Evolutionary conservation across 768 basidiomycete species (phyloP).

Genomic region (Boletus rubropictus): DNA sequence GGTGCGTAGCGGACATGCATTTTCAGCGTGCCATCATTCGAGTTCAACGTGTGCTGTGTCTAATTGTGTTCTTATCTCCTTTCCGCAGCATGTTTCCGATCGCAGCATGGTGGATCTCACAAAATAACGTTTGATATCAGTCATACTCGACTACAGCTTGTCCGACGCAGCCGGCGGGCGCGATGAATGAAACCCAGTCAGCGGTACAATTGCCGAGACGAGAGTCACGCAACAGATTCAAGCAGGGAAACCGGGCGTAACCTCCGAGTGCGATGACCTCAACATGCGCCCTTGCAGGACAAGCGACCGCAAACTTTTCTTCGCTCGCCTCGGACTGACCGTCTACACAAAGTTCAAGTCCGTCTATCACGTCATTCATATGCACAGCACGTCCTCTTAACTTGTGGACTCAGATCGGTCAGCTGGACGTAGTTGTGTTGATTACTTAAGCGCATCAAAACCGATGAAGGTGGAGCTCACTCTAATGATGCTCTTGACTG

Average conservation of each 20-base stretch:
- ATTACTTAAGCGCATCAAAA: conserved; percentile 20
- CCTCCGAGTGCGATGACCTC: conserved; percentile 12
- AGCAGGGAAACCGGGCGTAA: conserved; percentile 7
- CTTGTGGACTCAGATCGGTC: conserved; percentile 8
- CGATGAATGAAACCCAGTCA: conserved; percentile 11
- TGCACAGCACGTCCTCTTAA: conserved; percentile 15
- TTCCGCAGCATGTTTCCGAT: conserved; percentile 15
- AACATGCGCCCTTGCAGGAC: conserved; percentile 1
- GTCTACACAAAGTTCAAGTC: conserved; percentile 20
- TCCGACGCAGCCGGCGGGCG: conserved; percentile 10
- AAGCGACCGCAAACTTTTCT: conserved; percentile 15
- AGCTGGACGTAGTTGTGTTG: conserved; percentile 18
- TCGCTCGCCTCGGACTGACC: conserved; percentile 15
- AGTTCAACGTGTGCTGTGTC: conserved; percentile 16
- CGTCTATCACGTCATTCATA: conserved; percentile 27
- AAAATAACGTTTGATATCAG: conserved; percentile 14
- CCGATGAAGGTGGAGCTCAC: conserved; percentile 10
- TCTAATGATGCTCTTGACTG: conserved; percentile 4
- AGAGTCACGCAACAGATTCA: neutral
- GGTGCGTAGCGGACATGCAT: conserved; percentile 21
- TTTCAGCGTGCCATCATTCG: conserved; percentile 26
- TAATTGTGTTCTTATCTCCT: conserved; percentile 24
- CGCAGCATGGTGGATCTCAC: conserved; percentile 10
- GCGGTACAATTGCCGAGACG: conserved; percentile 3
- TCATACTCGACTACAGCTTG: neutral